Percentiles rank a stretch among this genome's conserved stretches.
These are phyloP conservation scores for Senna tora DNA, from an alignment of 306 rosid genomes.

Conservation along the genomic window DNA sequence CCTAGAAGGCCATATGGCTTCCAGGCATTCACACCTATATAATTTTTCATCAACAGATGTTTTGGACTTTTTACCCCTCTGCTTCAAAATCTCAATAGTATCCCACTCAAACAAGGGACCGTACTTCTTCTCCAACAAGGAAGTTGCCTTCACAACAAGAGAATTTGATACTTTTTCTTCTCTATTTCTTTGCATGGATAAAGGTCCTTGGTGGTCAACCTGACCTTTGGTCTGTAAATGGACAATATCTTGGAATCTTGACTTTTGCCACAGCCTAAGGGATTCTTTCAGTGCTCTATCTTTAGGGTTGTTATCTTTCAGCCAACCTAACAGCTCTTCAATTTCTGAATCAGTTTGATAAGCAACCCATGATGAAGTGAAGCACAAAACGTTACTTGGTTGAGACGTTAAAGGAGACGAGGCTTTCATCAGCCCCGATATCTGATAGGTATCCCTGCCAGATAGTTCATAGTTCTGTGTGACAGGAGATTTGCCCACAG, in stretches of 20 bases:
- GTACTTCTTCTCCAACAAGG: constrained; percentile 68
- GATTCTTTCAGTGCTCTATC: constrained; percentile 45
- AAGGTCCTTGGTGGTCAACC: constrained; percentile 47
- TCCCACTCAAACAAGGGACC: constrained; percentile 71
- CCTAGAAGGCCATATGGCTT: constrained; percentile 81
- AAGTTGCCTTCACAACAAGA: constrained; percentile 74
- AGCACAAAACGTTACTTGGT: constrained; percentile 34
- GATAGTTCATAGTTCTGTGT: constrained; percentile 30
- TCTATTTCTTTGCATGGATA: constrained; percentile 44
- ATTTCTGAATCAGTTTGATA: constrained; percentile 48
- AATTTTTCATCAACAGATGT: constrained; percentile 62
- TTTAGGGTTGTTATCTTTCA: background rate
- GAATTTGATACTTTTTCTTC: constrained; percentile 49
- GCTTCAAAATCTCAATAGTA: constrained; percentile 53
- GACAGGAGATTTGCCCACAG: constrained; percentile 11
- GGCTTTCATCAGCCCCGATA: too few species aligned
- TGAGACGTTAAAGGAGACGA: background rate
- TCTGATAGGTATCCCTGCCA: too few species aligned
- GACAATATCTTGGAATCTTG: constrained; percentile 55
- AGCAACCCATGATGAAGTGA: constrained; percentile 49
- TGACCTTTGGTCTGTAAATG: constrained; percentile 43
- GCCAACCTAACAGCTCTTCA: background rate
- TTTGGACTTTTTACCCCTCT: constrained; percentile 55
- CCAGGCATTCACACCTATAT: constrained; percentile 88
- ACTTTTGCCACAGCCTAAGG: constrained; percentile 68